Evolutionary conservation across 2,329 filamentous ascomycete genomes (phyloP), one percentile per base, ranked within the genome.

Genomic region (Gnomoniopsis smithogilvyi): DNA sequence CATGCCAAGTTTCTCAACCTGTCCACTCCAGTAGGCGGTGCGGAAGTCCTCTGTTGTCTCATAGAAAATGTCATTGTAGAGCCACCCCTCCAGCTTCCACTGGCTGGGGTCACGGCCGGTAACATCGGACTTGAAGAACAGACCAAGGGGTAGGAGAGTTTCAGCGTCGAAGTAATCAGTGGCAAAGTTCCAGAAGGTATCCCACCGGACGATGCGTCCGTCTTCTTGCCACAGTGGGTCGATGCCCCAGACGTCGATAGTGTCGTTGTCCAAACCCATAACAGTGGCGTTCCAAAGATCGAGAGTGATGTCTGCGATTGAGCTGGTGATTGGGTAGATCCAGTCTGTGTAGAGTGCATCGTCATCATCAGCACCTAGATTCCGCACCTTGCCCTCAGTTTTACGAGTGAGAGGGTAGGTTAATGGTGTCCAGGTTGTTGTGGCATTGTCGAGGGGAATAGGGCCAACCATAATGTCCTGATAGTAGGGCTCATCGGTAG

Each of bases 51-150:
- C 72, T 1, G 77, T 79, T 4, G 77, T 77, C 34, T 73, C 67
- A 64, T 84, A 86, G 61, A 79, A 79, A n/a, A 79, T 67, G 48
- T 77, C 76, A 58, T 82, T 78, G 65, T 83, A 85, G 17, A 81
- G 76, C 79, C 81, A 85, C 2, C 78, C 79, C 19, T 75, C 71
- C 0, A 82, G 66, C 15, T 67, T 71, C 83, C 83, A 86, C 38
- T 78, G 70, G 15, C 73, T 71, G 10, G 78, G 76, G 60, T 84
- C 77, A 6, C 78, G 73, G 0, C 80, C 79, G 0, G 79, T 83
- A 1, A 82, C 67, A 61, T 86, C 78, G 2, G 71, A 68, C 64
- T 73, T 72, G 65, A 77, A 70, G 56, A 70, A 75, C 1, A 82
- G 64, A 1, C 77, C 76, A 2, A 78, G 74, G 1, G 80, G 79